A percentile compares a stretch with the other conserved stretches of the same genome.
These are phyloP conservation scores for Beauveria medogensis DNA, from an alignment of 2,329 filamentous ascomycete species.

Conservation along the genomic window DNA sequence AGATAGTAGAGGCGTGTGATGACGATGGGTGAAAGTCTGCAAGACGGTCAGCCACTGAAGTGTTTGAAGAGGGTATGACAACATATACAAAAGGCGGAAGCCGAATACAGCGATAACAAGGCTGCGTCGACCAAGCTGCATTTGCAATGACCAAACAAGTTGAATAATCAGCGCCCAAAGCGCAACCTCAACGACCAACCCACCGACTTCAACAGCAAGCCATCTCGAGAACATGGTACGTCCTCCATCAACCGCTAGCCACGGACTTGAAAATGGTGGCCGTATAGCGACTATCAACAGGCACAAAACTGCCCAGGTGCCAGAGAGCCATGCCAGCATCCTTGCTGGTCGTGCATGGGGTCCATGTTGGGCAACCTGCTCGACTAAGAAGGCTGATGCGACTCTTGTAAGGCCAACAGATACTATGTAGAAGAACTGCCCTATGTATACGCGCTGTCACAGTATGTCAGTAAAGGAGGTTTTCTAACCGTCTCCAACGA, in stretches of 20 bases:
- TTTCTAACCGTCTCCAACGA: neutral
- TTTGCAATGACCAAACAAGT: constrained; percentile 10
- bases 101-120: constrained; percentile 11
- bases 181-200: constrained; percentile 6
- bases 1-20: constrained; percentile 6
- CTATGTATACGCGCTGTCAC: neutral
- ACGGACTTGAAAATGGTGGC: neutral
- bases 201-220: constrained; percentile 7
- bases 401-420: constrained; percentile 8
- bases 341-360: constrained; percentile 9
- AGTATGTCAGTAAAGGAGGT: neutral
- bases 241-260: neutral
- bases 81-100: neutral
- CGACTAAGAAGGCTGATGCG: constrained; percentile 8
- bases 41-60: too few species aligned
- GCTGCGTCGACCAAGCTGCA: constrained; percentile 1
- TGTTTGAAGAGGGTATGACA: too few species aligned
- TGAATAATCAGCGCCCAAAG: constrained; percentile 9
- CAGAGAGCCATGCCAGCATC: neutral
- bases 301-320: constrained; percentile 6
- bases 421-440: constrained; percentile 9
- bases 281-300: neutral
- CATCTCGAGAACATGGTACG: neutral
- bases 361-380: constrained; percentile 9
- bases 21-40: neutral